These are phyloP conservation scores for Hypoxylon crocopeplum DNA, from an alignment of 495 filamentous ascomycete genomes.

Conservation along the genomic window DNA sequence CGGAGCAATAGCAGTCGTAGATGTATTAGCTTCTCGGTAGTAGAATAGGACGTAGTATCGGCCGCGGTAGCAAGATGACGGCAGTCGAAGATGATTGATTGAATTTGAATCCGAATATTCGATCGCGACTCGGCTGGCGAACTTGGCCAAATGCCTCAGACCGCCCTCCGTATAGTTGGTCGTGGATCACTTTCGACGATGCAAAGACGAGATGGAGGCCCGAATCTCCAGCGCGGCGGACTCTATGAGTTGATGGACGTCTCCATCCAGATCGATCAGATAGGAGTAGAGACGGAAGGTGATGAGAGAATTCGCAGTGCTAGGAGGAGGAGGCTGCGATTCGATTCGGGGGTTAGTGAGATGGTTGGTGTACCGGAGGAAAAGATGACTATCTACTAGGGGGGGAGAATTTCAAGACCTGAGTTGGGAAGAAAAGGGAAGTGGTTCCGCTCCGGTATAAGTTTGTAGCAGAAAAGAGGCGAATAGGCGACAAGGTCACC, in stretches of 20 bases:
- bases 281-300: conserved; percentile 34
- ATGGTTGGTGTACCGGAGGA: conserved; percentile 35
- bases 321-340: conserved; percentile 27
- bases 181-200: conserved; percentile 11
- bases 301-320: conserved; percentile 32
- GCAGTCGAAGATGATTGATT: conserved; percentile 28
- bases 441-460: conserved; percentile 27
- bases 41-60: conserved; percentile 16
- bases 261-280: conserved; percentile 40
- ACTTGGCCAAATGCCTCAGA: conserved; percentile 44
- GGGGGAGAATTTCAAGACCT: conserved; percentile 28
- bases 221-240: conserved; percentile 48
- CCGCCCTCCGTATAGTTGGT: conserved; percentile 14
- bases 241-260: conserved; percentile 38
- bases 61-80: too few species aligned
- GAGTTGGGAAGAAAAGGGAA: conserved; percentile 25
- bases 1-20: conserved; percentile 11
- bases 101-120: conserved; percentile 27
- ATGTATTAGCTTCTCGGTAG: conserved; percentile 9
- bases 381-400: conserved; percentile 31
- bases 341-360: conserved; percentile 39
- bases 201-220: conserved; percentile 40
- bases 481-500: conserved; percentile 9
- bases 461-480: conserved; percentile 27
- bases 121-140: conserved; percentile 39